A percentile compares a stretch with the other conserved stretches of the same genome.
These are phyloP conservation scores for Alternaria solani DNA, from an alignment of 2,329 filamentous ascomycete genomes.

Conservation along the genomic window DNA sequence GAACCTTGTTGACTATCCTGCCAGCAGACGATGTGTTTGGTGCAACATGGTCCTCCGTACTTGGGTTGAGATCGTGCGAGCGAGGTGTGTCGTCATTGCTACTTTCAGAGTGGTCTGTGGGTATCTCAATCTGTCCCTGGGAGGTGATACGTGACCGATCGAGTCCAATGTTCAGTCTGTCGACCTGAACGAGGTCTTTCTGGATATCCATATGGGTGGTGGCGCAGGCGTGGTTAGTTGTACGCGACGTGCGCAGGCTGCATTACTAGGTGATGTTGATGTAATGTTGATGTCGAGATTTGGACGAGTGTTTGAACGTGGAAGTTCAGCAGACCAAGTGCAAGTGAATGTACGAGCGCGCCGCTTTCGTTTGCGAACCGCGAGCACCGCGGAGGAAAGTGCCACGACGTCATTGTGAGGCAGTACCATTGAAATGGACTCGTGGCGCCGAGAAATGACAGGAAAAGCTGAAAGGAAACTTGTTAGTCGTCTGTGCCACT, in stretches of 20 bases:
- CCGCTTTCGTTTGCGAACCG: not conserved
- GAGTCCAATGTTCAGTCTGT: slow-evolving; percentile 20
- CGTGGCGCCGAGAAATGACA: not conserved
- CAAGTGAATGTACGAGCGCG: not conserved
- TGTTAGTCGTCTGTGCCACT: not conserved
- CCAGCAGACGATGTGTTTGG: slow-evolving; percentile 16
- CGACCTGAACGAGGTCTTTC: slow-evolving; percentile 35
- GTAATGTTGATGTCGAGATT: not conserved
- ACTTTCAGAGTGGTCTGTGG: slow-evolving; percentile 19
- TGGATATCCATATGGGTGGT: slow-evolving; percentile 24
- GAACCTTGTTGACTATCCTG: slow-evolving; percentile 25
- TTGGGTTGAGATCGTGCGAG: not conserved
- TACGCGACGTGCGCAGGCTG: not conserved
- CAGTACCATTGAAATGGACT: not conserved
- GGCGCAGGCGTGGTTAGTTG: not conserved
- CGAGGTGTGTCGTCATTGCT: slow-evolving; percentile 33
- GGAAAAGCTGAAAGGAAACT: not conserved
- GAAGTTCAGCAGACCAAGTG: too few relatives aligned
- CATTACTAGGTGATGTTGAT: not conserved
- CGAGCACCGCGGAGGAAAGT: not conserved
- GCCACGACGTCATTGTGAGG: not conserved
- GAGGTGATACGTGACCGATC: slow-evolving; percentile 23
- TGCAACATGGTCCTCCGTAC: not conserved
- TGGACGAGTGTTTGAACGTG: not conserved
- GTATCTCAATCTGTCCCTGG: slow-evolving; percentile 21